A percentile compares a stretch with the other conserved stretches of the same genome.
Conservation (phyloP, 768 basidiomycete genomes). For the Tylopilus sp. region DNA sequence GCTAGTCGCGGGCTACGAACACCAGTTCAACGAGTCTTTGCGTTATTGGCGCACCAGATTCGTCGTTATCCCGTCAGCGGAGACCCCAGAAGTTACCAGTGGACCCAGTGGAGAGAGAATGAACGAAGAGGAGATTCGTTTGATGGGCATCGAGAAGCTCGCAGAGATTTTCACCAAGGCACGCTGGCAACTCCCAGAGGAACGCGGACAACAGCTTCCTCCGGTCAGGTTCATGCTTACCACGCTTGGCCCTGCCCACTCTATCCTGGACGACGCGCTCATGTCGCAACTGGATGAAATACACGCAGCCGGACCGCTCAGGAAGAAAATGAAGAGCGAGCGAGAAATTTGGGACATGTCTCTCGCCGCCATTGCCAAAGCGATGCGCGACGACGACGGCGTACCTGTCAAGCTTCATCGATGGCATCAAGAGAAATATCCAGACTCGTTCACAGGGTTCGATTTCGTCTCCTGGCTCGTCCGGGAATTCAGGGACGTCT, state of each 20-base stretch:
- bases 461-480: conserved; percentile 91
- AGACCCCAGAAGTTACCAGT: conserved; percentile 53
- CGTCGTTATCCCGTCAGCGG: conserved; percentile 83
- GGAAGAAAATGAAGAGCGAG: conserved; percentile 80
- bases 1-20: conserved; percentile 80
- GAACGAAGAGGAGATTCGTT: conserved; percentile 81
- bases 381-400: conserved; percentile 83
- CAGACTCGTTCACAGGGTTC: conserved; percentile 83
- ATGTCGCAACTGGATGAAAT: conserved; percentile 80
- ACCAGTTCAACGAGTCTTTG: conserved; percentile 74
- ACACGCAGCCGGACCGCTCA: conserved; percentile 67
- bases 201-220: conserved; percentile 40
- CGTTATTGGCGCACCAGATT: conserved; percentile 95
- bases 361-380: conserved; percentile 63
- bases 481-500: conserved; percentile 87
- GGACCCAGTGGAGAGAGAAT: conserved; percentile 71
- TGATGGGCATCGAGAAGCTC: conserved; percentile 88
- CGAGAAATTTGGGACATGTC: conserved; percentile 67
- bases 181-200: conserved; percentile 64
- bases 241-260: conserved; percentile 77
- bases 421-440: conserved; percentile 75
- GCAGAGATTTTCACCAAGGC: conserved; percentile 84
- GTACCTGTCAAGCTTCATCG: conserved; percentile 79
- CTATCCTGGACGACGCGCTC: conserved; percentile 73
- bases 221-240: conserved; percentile 81